phyloP scores from a whole-genome alignment of 2,329 filamentous ascomycete genomes.

The Pleurostoma richardsiae region DNA sequence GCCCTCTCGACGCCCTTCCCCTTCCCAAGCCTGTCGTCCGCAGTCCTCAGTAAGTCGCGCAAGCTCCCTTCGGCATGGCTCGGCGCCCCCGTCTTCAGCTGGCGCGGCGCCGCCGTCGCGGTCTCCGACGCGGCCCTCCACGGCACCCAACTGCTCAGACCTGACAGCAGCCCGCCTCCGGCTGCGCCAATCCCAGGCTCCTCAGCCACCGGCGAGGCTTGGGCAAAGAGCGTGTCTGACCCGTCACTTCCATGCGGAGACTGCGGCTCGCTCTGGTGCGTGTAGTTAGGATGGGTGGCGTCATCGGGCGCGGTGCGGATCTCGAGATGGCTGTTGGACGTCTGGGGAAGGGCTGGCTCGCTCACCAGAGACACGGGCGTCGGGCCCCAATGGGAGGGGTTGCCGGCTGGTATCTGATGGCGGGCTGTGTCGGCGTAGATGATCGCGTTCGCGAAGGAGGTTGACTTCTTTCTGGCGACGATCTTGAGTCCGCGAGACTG shows the following conservation, averaged over 20 bases:
- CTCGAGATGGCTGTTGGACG: constrained; percentile 45
- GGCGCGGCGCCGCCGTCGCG: constrained; percentile 12
- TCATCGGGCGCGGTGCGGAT: constrained; percentile 30
- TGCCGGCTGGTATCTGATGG: constrained; percentile 20
- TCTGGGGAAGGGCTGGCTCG: constrained; percentile 52
- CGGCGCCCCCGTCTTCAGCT: constrained; percentile 7
- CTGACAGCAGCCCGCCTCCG: constrained; percentile 24
- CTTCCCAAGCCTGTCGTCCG: constrained; percentile 17
- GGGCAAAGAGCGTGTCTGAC: constrained; percentile 8
- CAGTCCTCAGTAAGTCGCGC: constrained; percentile 42
- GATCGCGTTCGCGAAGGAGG: constrained; percentile 39
- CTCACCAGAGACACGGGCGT: constrained; percentile 42
- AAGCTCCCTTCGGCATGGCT: constrained; percentile 53
- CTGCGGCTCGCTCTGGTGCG: constrained; percentile 18
- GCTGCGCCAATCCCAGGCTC: constrained; percentile 12
- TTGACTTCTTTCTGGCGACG: constrained; percentile 27
- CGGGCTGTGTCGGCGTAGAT: constrained; percentile 32
- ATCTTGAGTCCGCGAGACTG: background rate
- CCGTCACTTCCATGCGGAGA: constrained; percentile 11
- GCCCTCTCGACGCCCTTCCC: constrained; percentile 15
- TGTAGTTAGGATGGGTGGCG: constrained; percentile 9
- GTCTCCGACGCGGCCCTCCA: constrained; percentile 29
- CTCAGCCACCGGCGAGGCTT: constrained; percentile 16
- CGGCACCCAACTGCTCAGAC: constrained; percentile 39
- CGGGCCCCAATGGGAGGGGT: constrained; percentile 21